A percentile compares a stretch with the other conserved stretches of the same genome.
These are phyloP conservation scores for Priceomyces medius DNA, from an alignment of 805 yeast genomes.

Conservation along the genomic window DNA sequence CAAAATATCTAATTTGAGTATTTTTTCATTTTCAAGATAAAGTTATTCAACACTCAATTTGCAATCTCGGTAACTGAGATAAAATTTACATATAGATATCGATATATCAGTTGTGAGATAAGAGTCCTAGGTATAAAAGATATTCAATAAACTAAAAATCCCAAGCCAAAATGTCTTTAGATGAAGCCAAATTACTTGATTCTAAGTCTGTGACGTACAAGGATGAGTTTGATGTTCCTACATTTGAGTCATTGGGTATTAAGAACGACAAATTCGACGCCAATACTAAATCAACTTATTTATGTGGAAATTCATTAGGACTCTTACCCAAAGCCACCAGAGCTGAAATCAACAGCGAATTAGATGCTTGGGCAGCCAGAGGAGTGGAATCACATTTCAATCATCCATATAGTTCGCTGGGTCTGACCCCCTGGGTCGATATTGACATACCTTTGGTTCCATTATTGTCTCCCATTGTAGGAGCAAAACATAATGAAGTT, in stretches of 20 bases:
- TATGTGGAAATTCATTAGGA: constrained; percentile 95
- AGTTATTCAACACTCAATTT: too few relatives aligned
- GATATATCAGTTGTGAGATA: background rate
- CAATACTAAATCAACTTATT: constrained; percentile 46
- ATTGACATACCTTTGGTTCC: constrained; percentile 77
- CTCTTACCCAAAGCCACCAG: constrained; percentile 73
- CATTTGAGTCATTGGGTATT: constrained; percentile 59
- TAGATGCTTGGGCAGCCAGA: constrained; percentile 76
- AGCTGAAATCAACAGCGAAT: constrained; percentile 58
- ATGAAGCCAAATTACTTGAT: constrained; percentile 36
- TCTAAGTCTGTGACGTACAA: constrained; percentile 34
- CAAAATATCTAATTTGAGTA: too few relatives aligned
- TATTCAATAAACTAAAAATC: background rate
- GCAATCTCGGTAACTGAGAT: too few relatives aligned
- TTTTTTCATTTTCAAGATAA: too few relatives aligned
- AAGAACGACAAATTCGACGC: constrained; percentile 15
- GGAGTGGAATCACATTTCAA: constrained; percentile 86
- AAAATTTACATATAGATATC: background rate
- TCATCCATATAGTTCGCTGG: constrained; percentile 50
- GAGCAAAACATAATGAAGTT: constrained; percentile 73
- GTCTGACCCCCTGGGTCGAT: constrained; percentile 74
- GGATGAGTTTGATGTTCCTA: constrained; percentile 63
- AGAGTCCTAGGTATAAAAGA: background rate
- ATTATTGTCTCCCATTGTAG: constrained; percentile 69
- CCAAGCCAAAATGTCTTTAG: constrained; percentile 11